Evolutionary conservation across 1,284 basidiomycete genomes (phyloP), one percentile per base, ranked within the genome.

Genomic region (Trichosporon sp.): DNA sequence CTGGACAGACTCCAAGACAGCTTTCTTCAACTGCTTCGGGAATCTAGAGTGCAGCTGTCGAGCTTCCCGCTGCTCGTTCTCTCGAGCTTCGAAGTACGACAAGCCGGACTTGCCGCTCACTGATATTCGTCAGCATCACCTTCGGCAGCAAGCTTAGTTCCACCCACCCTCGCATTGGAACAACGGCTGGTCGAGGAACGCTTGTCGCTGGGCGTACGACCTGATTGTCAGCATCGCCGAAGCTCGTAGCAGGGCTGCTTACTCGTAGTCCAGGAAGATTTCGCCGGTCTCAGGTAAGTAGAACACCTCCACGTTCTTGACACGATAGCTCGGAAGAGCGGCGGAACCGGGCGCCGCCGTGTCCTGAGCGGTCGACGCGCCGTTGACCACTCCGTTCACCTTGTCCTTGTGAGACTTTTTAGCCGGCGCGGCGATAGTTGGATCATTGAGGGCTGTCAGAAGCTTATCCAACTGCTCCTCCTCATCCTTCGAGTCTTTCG

Each of bases 201-300:
- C 91, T 87, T 96, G 91, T 74, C 96, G 90, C 40, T 92, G 89
- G 31, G 92, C 90, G 85, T 96, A 98, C 11, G 92, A 89, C 79
- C 94, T 97, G 82, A 1, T 14, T 19, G 46, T 75, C 54, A 76
- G 74, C 19, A n/a, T 32, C 3, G 14, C 12, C 19, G 8, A 31
- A 1, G 21, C 21, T 11, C 0, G 32, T n/a, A 3, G 14, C 12
- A 16, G 3, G 12, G 88, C 26, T 26, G 26, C 92, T 81, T 81
- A 96, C 94, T 96, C 94, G 81, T 96, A 97, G 79, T 90, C 90
- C 75, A 93, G 90, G 82, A 98, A 98, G 82, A 97, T 92, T 88
- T 98, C 95, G 78, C 94, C 95, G 3, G 95, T 97, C 84, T 93
- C 90, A 73, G 90, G 86, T 80, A 98, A 90, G 86, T 92, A 94